Base-by-base conservation (phyloP, 1,284 basidiomycete species). In the Cutaneotrichosporon sp. region DNA sequence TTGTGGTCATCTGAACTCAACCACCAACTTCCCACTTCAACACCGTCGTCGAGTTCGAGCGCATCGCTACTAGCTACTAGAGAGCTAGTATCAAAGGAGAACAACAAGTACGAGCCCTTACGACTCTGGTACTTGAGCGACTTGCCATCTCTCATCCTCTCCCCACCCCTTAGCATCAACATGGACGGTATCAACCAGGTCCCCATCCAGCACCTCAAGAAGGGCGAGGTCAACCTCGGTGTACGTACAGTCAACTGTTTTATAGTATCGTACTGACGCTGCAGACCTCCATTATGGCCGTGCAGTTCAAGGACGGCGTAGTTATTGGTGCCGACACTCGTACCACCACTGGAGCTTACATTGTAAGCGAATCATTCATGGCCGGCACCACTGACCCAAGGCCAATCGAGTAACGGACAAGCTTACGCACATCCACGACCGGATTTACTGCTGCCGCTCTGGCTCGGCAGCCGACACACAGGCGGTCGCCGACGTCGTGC, bases 381-480 rank as follows among this genome's bases (percentile, higher is more conserved):
- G 17, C 19, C 32, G 7, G 22, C 32, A 14, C 8, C 17, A 26
- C 35, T 50, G 5, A 49, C 26, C 12, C 4, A 54, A 75, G 74
- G 93, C 93, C 46, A 98, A 98, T 75, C 87, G 94, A 74, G 96
- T 98, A 27, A 98, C 94, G 20, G 94, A 98, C 82, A 98, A 98
- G 78, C 82, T 98, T 55, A 98, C 94, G 3, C 85, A 92, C 74
- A 82, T 98, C 62, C 90, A 97, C 73, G 96, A 98, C 77, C 90
- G 92, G 60, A 89, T 97, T 77, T 98, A 98, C 79, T 98, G 94
- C 77, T 98, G 94, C 82, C 87, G 94, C 59, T 96, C 91, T 47
- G 94, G 94, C 46, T 97, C 92, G 52, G 93, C 96, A 44, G 96
- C 94, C 38, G 94, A 99, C 75, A 99, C 94, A 1, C 94, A 96